Evolutionary conservation across 2,329 filamentous ascomycete species (phyloP).

Genomic region (Aphanocladium album): DNA sequence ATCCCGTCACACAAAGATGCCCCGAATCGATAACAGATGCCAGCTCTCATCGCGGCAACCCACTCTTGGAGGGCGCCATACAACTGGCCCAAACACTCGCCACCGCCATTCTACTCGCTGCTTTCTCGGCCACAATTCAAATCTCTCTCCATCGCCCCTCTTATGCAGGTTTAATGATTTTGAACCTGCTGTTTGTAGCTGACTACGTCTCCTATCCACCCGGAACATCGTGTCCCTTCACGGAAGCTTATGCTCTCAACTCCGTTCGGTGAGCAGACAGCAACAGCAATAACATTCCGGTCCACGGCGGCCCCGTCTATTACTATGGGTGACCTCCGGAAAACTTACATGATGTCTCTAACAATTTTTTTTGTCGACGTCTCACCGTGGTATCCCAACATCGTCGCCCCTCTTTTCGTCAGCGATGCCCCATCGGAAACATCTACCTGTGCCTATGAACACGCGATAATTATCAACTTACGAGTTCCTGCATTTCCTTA

Average conservation of each 20-base stretch:
- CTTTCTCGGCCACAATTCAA: not conserved
- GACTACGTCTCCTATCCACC: not conserved
- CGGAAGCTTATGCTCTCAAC: conserved; percentile 1
- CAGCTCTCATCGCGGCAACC: not conserved
- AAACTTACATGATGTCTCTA: not conserved
- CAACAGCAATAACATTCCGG: not conserved
- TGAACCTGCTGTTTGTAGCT: not conserved
- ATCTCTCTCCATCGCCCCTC: not conserved
- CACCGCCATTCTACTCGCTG: not conserved
- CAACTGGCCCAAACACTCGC: not conserved
- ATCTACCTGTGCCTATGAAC: not conserved
- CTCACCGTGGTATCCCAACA: not conserved
- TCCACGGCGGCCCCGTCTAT: conserved; percentile 1
- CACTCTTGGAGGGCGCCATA: not conserved
- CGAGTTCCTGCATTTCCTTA: not conserved
- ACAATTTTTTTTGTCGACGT: not conserved
- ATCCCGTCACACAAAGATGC: not conserved
- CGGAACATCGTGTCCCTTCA: not conserved
- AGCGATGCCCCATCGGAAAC: not conserved
- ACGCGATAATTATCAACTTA: not conserved
- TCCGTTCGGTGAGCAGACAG: not conserved
- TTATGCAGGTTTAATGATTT: not conserved
- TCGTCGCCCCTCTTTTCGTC: not conserved
- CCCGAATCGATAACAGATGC: conserved; percentile 4
- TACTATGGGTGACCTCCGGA: not conserved